These are phyloP conservation scores for Carex littledalei DNA, from an alignment of 176 grass and related monocot species.

Conservation along the genomic window DNA sequence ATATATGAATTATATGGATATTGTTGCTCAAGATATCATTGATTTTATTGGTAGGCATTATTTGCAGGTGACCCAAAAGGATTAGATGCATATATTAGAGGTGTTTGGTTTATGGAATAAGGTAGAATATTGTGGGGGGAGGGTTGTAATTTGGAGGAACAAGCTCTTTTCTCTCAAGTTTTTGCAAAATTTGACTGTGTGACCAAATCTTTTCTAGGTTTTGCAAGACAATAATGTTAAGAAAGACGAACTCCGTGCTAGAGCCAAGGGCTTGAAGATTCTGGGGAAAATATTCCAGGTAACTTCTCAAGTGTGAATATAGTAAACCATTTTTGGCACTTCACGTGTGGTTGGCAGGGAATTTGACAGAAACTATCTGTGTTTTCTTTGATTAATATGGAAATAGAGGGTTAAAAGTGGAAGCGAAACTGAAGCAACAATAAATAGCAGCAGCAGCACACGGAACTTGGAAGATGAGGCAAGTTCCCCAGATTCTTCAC, in stretches of 20 bases:
- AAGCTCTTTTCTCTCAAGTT: neutral
- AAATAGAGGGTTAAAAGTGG: conserved; percentile 55
- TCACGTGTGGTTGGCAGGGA: neutral
- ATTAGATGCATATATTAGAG: neutral
- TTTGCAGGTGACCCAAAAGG: neutral
- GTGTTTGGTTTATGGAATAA: neutral
- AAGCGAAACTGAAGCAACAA: conserved; percentile 46
- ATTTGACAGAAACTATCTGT: neutral
- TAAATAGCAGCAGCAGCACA: conserved; percentile 40
- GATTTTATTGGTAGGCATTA: neutral
- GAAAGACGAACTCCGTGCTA: conserved; percentile 71
- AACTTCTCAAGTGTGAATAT: conserved; percentile 2
- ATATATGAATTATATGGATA: neutral
- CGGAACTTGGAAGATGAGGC: conserved; percentile 52
- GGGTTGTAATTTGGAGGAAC: neutral
- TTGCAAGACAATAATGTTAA: conserved; percentile 61
- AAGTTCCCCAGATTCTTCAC: conserved; percentile 87
- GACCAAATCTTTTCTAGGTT: conserved; percentile 44
- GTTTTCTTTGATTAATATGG: no score
- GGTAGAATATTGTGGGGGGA: neutral
- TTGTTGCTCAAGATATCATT: neutral
- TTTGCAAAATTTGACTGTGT: neutral
- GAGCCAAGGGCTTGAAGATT: conserved; percentile 94
- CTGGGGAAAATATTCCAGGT: conserved; percentile 97
- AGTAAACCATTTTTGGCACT: neutral